phyloP scores from a whole-genome alignment of 306 rosid species.

The Myrica gale region DNA sequence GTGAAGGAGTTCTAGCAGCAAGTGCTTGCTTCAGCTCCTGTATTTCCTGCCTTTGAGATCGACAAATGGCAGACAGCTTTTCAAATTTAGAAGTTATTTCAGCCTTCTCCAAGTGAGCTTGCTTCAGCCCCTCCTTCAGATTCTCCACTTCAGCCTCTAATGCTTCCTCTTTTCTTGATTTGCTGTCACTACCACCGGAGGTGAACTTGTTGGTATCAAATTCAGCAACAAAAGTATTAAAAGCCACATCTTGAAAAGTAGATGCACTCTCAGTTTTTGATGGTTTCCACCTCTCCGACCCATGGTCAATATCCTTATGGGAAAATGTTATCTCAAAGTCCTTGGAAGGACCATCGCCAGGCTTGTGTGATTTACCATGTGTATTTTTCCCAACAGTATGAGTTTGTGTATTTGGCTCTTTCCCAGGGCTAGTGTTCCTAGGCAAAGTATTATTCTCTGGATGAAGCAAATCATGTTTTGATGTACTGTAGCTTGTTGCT shows the following conservation, averaged over 20 bases:
- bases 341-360: constrained; percentile 46
- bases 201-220: constrained; percentile 59
- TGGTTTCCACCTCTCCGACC: constrained; percentile 36
- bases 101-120: constrained; percentile 59
- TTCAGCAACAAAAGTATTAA: constrained; percentile 78
- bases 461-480: constrained; percentile 44
- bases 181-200: constrained; percentile 43
- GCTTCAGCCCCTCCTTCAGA: constrained; percentile 79
- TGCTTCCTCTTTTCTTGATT: constrained; percentile 58
- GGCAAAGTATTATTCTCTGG: constrained; percentile 45
- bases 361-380: constrained; percentile 48
- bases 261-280: constrained; percentile 43
- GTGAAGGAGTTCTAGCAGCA: constrained; percentile 68
- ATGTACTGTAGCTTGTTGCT: constrained; percentile 40
- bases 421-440: constrained; percentile 49
- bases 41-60: constrained; percentile 91
- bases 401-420: constrained; percentile 38
- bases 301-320: constrained; percentile 39
- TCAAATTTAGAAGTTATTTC: constrained; percentile 90
- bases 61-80: constrained; percentile 89
- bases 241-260: constrained; percentile 58
- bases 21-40: constrained; percentile 90
- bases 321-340: constrained; percentile 63
- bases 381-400: constrained; percentile 43
- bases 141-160: constrained; percentile 76